A percentile compares a stretch with the other conserved stretches of the same genome.
Conservation (phyloP, 2,329 filamentous ascomycete species). For the Aspergillus pseudoviridinutans region DNA sequence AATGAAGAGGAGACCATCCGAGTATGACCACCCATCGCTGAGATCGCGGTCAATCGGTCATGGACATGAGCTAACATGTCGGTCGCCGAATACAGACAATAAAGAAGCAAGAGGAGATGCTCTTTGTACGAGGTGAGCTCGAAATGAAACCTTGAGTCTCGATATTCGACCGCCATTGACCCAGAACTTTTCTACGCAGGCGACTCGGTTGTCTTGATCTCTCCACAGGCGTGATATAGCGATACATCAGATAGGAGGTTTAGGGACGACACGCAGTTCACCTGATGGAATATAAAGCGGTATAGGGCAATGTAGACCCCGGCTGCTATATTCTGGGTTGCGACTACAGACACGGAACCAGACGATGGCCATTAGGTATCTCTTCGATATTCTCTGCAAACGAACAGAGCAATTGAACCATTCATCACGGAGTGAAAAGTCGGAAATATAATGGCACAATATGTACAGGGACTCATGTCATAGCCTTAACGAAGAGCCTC, state of each 20-base stretch:
- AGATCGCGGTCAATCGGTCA: not conserved
- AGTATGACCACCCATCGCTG: slow-evolving; percentile 45
- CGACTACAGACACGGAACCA: not conserved
- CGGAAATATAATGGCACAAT: not conserved
- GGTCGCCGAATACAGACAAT: slow-evolving; percentile 60
- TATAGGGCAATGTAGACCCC: not conserved
- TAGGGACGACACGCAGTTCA: slow-evolving; percentile 9
- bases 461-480: not conserved
- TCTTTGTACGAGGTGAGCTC: slow-evolving; percentile 87
- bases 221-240: slow-evolving; percentile 51
- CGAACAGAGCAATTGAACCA: not conserved
- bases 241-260: slow-evolving; percentile 14
- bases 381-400: not conserved
- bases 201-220: slow-evolving; percentile 70
- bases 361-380: not conserved
- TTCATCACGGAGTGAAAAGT: not conserved
- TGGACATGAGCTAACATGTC: slow-evolving; percentile 8
- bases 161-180: not conserved
- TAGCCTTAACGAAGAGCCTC: not conserved
- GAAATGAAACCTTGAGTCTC: not conserved
- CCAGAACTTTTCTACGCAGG: slow-evolving; percentile 44
- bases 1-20: slow-evolving; percentile 70
- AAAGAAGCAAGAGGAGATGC: slow-evolving; percentile 97
- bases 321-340: not conserved
- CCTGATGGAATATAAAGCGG: slow-evolving; percentile 3